Base-by-base conservation (phyloP, 1,139 yeast genomes). In the Lizanozyma gosingica region DNA sequence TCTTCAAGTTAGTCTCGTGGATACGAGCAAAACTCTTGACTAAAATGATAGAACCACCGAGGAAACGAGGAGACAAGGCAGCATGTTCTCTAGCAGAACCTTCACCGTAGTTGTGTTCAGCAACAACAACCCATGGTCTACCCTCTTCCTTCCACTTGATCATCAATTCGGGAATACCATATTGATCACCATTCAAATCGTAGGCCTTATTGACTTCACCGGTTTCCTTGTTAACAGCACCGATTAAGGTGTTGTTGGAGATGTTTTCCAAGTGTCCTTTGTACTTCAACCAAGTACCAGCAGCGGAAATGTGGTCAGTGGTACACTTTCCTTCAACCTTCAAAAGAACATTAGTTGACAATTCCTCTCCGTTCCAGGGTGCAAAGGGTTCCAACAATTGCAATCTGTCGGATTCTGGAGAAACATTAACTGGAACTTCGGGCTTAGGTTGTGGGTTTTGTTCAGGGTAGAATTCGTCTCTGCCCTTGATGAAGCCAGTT, bases 71-170 rank as follows among this genome's bases (percentile, higher is more conserved):
- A 35, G 94, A 86, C 56, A 92, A 71, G 4, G 98, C 98, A 41
- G 98, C 98, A 57, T 92, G 98, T 62, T 92, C 98, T 73, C 98
- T 84, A 17, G 98, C 97, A 42, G 97, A 87, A 49, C 98, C 98
- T 71, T 92, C 98, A 63, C 98, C 98, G 55, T 90, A 92, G 67
- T 92, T 92, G 60, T 92, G 96, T 59, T 90, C 98, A 40, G 97
- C 98, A 47, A 92, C 83, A 38, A 92, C 97, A 48, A 80, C 75
- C 98, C 98, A 92, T 15, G 95, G 94, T 52, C 86, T 76, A 6
- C 64, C 53, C 47, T 86, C 94, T 37, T 77, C 69, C 63, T 90
- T 90, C 97, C 97, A 92, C 59, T 85, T 84, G 64, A 82, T 83
- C 97, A 92, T 90, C 45, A 90, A 74, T 54, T 87, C 97, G n/a